A percentile compares a stretch with the other conserved stretches of the same genome.
These are phyloP conservation scores for Aeschynomene evenia DNA, from an alignment of 306 rosid species.

Conservation along the genomic window DNA sequence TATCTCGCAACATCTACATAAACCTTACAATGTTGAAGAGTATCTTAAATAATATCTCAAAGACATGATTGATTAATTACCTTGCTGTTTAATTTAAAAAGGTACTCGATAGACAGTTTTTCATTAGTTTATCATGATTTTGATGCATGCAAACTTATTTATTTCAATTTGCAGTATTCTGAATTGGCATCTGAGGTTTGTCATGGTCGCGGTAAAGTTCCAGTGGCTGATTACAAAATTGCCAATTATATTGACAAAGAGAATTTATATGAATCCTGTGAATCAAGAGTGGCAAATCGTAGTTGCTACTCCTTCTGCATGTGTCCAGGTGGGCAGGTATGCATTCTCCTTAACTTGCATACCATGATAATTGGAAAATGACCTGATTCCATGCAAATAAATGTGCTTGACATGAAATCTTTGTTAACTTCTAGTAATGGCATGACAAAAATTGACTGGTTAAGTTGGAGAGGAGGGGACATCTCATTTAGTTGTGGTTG, in stretches of 20 bases:
- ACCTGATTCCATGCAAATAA: not conserved
- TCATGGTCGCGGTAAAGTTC: slow-evolving; percentile 87
- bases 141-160: slow-evolving; percentile 23
- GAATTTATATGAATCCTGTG: slow-evolving; percentile 31
- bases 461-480: not conserved
- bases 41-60: no score
- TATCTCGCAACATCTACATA: no score
- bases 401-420: not conserved
- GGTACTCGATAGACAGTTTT: not conserved
- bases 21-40: no score
- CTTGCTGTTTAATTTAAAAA: not conserved
- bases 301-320: slow-evolving; percentile 96
- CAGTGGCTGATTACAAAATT: slow-evolving; percentile 96
- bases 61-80: not conserved
- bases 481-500: slow-evolving; percentile 4
- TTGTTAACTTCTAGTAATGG: not conserved
- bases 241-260: slow-evolving; percentile 55
- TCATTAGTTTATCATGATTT: not conserved
- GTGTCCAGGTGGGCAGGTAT: slow-evolving; percentile 99
- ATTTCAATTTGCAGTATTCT: slow-evolving; percentile 63
- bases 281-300: slow-evolving; percentile 46
- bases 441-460: not conserved
- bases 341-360: slow-evolving; percentile 25
- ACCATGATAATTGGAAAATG: slow-evolving; percentile 27
- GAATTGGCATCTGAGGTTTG: slow-evolving; percentile 80